phyloP scores from a whole-genome alignment of 495 filamentous ascomycete genomes.

The Cercophora sp. region DNA sequence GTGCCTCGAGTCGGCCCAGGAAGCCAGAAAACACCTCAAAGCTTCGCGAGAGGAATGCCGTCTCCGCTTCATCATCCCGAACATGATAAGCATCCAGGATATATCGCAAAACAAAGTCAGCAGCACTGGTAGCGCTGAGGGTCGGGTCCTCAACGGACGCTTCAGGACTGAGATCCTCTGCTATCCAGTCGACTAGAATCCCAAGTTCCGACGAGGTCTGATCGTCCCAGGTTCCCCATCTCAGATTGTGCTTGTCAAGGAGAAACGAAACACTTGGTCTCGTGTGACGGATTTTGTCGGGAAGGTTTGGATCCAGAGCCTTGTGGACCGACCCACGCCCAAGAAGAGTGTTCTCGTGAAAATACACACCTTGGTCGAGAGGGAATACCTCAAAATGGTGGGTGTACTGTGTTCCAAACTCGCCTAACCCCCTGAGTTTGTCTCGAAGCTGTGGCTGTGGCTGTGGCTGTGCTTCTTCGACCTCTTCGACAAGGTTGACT shows the following conservation, averaged over 20 bases:
- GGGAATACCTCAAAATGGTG: slow-evolving; percentile 71
- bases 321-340: slow-evolving; percentile 64
- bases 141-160: not conserved
- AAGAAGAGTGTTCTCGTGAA: slow-evolving; percentile 71
- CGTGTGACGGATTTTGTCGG: slow-evolving; percentile 24
- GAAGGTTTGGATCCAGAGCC: slow-evolving; percentile 38
- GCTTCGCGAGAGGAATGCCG: slow-evolving; percentile 41
- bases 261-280: slow-evolving; percentile 31
- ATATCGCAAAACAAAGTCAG: slow-evolving; percentile 40
- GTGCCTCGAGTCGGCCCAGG: slow-evolving; percentile 29
- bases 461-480: slow-evolving; percentile 25
- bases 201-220: slow-evolving; percentile 64
- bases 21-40: slow-evolving; percentile 42
- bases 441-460: slow-evolving; percentile 22
- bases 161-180: slow-evolving; percentile 35
- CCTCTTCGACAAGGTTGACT: slow-evolving; percentile 3
- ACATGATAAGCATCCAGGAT: slow-evolving; percentile 36
- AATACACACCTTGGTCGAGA: slow-evolving; percentile 63
- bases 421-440: slow-evolving; percentile 54
- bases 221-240: slow-evolving; percentile 71
- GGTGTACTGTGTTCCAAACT: slow-evolving; percentile 63
- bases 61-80: slow-evolving; percentile 22
- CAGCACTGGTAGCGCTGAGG: slow-evolving; percentile 22
- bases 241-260: slow-evolving; percentile 48
- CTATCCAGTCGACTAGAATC: slow-evolving; percentile 51